Percentiles rank a stretch among this genome's conserved stretches.
Conservation (phyloP, 306 rosid species). For the Astragalus membranaceus region DNA sequence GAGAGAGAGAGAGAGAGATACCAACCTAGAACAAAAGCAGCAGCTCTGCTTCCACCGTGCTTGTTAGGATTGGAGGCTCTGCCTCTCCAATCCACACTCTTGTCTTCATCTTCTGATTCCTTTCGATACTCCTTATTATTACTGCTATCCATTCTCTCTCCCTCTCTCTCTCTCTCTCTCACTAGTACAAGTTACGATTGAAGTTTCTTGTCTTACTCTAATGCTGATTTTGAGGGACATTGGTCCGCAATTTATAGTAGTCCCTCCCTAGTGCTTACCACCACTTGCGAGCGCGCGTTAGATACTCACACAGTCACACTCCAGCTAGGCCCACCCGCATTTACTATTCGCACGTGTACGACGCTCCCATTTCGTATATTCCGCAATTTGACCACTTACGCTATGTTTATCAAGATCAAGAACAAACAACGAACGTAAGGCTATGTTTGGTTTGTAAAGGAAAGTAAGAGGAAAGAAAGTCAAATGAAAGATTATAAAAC, state of each 20-base stretch:
- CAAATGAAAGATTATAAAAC: no score
- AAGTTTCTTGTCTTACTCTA: background rate
- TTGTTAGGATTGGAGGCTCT: constrained; percentile 53
- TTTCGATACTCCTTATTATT: background rate
- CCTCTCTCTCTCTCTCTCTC: background rate
- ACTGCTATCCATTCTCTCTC: constrained; percentile 3
- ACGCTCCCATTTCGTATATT: no score
- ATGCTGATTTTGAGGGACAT: background rate
- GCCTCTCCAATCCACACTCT: constrained; percentile 72
- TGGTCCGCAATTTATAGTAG: constrained; percentile 24
- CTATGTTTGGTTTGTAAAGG: no score
- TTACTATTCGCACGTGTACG: no score
- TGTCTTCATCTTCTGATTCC: background rate
- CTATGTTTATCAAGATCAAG: no score
- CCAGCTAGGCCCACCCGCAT: no score
- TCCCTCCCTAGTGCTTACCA: background rate
- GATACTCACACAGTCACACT: no score
- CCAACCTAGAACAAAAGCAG: constrained; percentile 42
- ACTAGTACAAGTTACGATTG: no score
- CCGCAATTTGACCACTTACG: no score
- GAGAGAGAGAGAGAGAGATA: background rate
- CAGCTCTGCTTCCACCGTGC: constrained; percentile 72
- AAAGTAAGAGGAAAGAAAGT: no score
- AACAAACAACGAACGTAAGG: no score
- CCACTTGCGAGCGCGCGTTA: no score